Conservation (phyloP, 129 eudicot species). For the Ambrosia trifida region DNA sequence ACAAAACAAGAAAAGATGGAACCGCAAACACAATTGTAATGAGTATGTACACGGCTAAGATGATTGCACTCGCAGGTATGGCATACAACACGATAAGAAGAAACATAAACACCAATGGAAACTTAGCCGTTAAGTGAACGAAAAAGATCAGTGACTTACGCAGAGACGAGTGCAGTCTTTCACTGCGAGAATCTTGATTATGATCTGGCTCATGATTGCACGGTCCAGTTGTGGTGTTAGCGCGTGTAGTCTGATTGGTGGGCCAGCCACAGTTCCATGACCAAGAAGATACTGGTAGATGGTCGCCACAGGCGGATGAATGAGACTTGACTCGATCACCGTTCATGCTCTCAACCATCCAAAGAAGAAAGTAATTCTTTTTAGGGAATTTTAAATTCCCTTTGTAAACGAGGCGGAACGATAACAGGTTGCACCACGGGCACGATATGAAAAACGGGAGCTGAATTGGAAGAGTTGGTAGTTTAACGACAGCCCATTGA, state of each 20-base stretch:
- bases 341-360: conserved; percentile 73
- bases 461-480: conserved; percentile 57
- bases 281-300: conserved; percentile 31
- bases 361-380: conserved; percentile 56
- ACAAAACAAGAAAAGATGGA: conserved; percentile 60
- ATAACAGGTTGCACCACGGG: conserved; percentile 64
- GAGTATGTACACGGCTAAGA: conserved; percentile 56
- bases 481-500: conserved; percentile 57
- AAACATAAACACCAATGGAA: conserved; percentile 54
- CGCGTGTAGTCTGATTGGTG: conserved; percentile 14
- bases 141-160: conserved; percentile 52
- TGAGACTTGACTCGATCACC: conserved; percentile 53
- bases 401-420: conserved; percentile 50
- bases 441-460: conserved; percentile 62
- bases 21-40: conserved; percentile 59
- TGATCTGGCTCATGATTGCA: conserved; percentile 21
- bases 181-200: conserved; percentile 26
- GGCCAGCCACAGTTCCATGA: conserved; percentile 38
- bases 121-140: conserved; percentile 58
- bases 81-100: conserved; percentile 57
- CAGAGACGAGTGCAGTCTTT: conserved; percentile 47
- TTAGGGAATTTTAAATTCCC: conserved; percentile 54
- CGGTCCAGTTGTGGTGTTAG: conserved; percentile 12
- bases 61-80: conserved; percentile 58
- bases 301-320: conserved; percentile 41